Base-by-base conservation (phyloP, 1,284 basidiomycete genomes). In the Trametes versicolor region DNA sequence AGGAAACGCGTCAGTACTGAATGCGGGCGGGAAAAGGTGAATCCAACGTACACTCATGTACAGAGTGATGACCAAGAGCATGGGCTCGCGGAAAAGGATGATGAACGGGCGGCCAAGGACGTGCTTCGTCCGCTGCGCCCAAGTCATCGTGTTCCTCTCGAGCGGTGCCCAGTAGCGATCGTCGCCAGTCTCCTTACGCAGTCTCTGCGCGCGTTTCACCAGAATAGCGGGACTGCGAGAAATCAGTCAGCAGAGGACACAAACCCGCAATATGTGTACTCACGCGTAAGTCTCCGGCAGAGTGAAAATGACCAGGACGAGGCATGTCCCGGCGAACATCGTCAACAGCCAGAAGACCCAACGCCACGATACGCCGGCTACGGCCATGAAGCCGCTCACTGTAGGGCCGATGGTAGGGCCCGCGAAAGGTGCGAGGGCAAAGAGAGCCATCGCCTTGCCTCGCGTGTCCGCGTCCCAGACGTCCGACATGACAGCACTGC, bases 261-360 rank as follows among this genome's bases (percentile, higher is more conserved):
- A n/a, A n/a, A n/a, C n/a, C n/a, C n/a, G 15, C 21, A 27, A 53
- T 58, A 9, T 39, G 34, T 5, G 34, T 8, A 70, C 83, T 69
- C 68, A 86, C 81, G 74, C 74, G 65, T 84, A 89, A 0, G 94
- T 95, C 79, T 96, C 94, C 0, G 92, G 91, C 0, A 96, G 76
- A 2, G 88, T 87, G 63, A 95, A 82, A 41, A 92, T 58, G 65
- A 92, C 85, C 32, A 86, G 57, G 4, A 87, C 17, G 61, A 78
- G 77, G 67, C 84, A 87, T 4, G 76, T 63, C 2, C 84, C 77
- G 62, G 86, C 85, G 72, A 95, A 94, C 29, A 87, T 82, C 15
- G 90, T 82, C 45, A 92, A 75, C 45, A 93, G 81, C 91, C 92
- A 95, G 79, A 89, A 95, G 12, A 90, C 71, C 91, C 91, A 94